These are phyloP conservation scores for Infundibulicybe gibba DNA, from an alignment of 768 basidiomycete genomes.

Conservation along the genomic window DNA sequence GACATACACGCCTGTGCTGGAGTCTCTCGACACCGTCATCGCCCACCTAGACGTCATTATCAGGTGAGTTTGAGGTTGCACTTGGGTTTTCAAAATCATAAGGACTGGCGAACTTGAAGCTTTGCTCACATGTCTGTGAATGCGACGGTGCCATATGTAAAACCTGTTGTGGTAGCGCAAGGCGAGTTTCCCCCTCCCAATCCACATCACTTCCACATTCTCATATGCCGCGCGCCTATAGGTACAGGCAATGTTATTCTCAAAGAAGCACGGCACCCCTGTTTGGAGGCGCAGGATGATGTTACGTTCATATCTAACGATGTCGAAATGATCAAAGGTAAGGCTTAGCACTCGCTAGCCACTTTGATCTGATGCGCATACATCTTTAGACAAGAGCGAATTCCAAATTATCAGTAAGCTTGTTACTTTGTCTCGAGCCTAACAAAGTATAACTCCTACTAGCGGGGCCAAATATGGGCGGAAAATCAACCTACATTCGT, in stretches of 20 bases:
- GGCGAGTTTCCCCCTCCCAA: constrained; percentile 43
- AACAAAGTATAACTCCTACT: not conserved
- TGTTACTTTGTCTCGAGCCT: not conserved
- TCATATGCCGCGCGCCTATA: constrained; percentile 17
- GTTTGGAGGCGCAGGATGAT: constrained; percentile 94
- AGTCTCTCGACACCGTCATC: constrained; percentile 75
- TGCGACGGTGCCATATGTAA: constrained; percentile 85
- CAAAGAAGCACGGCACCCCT: constrained; percentile 90
- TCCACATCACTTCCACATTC: not conserved
- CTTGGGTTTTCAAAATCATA: no score
- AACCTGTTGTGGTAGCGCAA: constrained; percentile 75
- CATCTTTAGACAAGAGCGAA: constrained; percentile 66
- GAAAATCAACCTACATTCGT: constrained; percentile 96
- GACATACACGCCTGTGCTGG: constrained; percentile 88
- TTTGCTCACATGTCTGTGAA: constrained; percentile 90
- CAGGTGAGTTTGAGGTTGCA: no score
- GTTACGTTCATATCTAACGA: constrained; percentile 95
- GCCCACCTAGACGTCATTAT: constrained; percentile 91
- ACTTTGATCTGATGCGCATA: not conserved
- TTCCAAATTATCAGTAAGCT: constrained; percentile 89
- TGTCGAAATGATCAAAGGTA: constrained; percentile 89
- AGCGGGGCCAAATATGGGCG: constrained; percentile 99
- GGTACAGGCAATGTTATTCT: constrained; percentile 80
- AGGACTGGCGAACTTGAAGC: constrained; percentile 33
- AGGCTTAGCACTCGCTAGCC: constrained; percentile 6